Percentiles rank a stretch among this genome's conserved stretches.
Evolutionary conservation across 2,329 filamentous ascomycete species (phyloP).

Genomic region (Diaporthe vaccinii): DNA sequence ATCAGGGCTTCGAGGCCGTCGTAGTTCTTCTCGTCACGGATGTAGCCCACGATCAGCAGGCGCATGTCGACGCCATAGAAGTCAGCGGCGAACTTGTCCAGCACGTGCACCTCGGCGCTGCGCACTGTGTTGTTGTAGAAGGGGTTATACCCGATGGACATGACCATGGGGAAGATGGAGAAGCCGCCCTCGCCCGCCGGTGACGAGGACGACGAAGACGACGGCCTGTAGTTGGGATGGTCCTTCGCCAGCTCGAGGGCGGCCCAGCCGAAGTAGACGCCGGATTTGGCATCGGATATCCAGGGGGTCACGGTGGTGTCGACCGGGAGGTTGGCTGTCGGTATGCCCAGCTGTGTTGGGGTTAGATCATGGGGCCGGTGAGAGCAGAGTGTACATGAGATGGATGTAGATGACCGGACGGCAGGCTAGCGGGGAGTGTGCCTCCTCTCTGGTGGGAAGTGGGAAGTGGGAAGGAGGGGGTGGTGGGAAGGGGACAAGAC

Average conservation of each 20-base stretch:
- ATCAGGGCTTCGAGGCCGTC: slow-evolving; percentile 85
- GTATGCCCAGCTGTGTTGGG: slow-evolving; percentile 83
- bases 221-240: slow-evolving; percentile 57
- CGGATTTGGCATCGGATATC: slow-evolving; percentile 76
- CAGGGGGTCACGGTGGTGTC: slow-evolving; percentile 71
- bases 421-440: slow-evolving; percentile 4
- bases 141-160: slow-evolving; percentile 97
- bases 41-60: slow-evolving; percentile 86
- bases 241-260: slow-evolving; percentile 72
- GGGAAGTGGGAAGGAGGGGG: neutral
- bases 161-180: slow-evolving; percentile 84
- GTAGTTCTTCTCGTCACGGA: slow-evolving; percentile 92
- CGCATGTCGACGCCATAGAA: slow-evolving; percentile 90
- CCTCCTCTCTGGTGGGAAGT: neutral
- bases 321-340: slow-evolving; percentile 92
- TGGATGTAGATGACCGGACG: slow-evolving; percentile 10
- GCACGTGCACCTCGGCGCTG: slow-evolving; percentile 90
- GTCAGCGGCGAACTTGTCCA: slow-evolving; percentile 81
- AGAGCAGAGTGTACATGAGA: slow-evolving; percentile 7
- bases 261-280: slow-evolving; percentile 96
- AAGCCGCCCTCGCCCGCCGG: slow-evolving; percentile 42
- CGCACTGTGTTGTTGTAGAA: slow-evolving; percentile 94
- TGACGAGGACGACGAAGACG: slow-evolving; percentile 17
- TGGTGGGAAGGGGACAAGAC: neutral
- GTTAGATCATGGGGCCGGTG: slow-evolving; percentile 28